phyloP scores from a whole-genome alignment of 192 early-diverging fungal species.

The Endogone sp. region DNA sequence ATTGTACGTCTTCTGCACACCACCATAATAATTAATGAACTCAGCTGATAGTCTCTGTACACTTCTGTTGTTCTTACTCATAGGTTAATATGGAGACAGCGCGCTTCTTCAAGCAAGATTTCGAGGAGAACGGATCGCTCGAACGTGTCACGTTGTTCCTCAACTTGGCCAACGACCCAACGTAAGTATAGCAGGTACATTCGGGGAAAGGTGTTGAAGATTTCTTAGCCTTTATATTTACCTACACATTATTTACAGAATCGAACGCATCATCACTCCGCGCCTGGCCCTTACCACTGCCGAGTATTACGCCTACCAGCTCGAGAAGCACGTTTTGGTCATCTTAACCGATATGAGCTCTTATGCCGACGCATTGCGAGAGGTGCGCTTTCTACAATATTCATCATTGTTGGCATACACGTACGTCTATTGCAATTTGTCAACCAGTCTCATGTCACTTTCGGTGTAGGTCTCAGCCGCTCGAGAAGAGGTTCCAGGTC shows the following conservation, averaged over 20 bases:
- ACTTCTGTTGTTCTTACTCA: background rate
- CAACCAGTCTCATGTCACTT: background rate
- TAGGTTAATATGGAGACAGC: constrained; percentile 97
- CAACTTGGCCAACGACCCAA: constrained; percentile 99
- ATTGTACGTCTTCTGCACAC: no score
- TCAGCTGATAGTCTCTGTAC: no score
- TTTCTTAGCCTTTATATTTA: no score
- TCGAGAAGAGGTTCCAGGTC: constrained; percentile 98
- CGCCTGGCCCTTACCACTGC: constrained; percentile 97
- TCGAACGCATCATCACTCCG: constrained; percentile 99
- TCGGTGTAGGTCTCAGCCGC: constrained; percentile 80
- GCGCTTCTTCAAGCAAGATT: constrained; percentile 99
- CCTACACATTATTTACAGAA: no score
- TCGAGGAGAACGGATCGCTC: constrained; percentile 99
- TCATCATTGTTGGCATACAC: background rate
- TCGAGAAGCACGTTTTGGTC: constrained; percentile 98
- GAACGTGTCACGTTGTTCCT: constrained; percentile 98
- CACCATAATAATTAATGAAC: no score
- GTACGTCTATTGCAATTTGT: background rate
- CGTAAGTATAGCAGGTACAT: no score
- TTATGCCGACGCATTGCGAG: constrained; percentile 99
- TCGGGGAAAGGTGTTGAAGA: no score
- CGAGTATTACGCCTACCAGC: constrained; percentile 99
- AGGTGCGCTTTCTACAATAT: constrained; percentile 44
- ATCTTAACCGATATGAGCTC: constrained; percentile 99